Evolutionary conservation across 306 rosid genomes (phyloP), one percentile per base, ranked within the genome.

Genomic region (Gastrolobium villosum): DNA sequence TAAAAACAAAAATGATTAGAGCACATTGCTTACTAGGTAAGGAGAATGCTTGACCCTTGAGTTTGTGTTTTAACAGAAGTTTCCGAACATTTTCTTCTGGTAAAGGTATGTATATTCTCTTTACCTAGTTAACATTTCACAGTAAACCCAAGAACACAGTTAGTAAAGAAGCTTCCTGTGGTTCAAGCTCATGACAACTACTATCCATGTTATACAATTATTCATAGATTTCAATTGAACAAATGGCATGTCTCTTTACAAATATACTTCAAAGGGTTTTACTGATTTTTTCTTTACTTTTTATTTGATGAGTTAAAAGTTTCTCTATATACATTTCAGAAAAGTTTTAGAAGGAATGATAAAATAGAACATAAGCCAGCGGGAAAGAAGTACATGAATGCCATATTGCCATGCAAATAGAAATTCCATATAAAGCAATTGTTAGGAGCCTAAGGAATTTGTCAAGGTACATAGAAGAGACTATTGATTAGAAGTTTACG

Each of bases 11-110:
- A 20, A 20, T 20, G 1, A 20, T 20, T 20, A 20, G 71, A 81
- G 72, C 65, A 39, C 20, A 36, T 15, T 72, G 81, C 98, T 91
- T 87, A 95, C 99, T 81, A 49, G 99, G 96, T 87, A 95, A 84
- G 72, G 98, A 90, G 85, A 79, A 95, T 9, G 98, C 89, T 85
- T 95, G 98, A 83, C 97, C 99, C 92, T 90, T 95, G 82, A 95
- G 99, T 79, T 85, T 91, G 91, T 88, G 87, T 75, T 81, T 88
- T 37, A 95, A 81, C 75, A 95, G 87, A 80, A 87, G 85, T 74
- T 90, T 91, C 76, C 98, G 87, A 57, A 90, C 92, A 82, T 87
- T 82, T 77, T 75, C 85, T 82, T 91, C 95, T 7, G 99, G 99
- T 86, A 95, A 85, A 65, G 99, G 99, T 74, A 95, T 59, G 59